Percentiles rank a stretch among this genome's conserved stretches.
phyloP scores from a whole-genome alignment of 2,329 filamentous ascomycete species.

The Thyridium curvatum region DNA sequence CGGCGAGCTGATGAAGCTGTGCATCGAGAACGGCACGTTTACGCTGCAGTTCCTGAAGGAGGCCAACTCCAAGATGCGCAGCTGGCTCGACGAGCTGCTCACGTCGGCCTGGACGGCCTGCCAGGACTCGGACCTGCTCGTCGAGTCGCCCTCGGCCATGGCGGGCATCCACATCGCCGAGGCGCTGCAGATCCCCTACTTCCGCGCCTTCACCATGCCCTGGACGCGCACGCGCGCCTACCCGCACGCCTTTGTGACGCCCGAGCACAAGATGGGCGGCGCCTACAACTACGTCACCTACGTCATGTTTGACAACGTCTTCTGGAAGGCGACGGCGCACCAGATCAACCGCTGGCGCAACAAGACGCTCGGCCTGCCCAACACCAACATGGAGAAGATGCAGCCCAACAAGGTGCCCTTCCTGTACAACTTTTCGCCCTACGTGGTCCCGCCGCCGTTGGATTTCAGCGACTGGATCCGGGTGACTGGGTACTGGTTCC shows the following conservation, averaged over 20 bases:
- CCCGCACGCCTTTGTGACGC: conserved; percentile 91
- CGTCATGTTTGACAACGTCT: conserved; percentile 92
- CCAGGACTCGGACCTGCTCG: conserved; percentile 80
- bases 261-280: conserved; percentile 89
- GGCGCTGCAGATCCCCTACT: conserved; percentile 87
- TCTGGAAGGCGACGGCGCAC: conserved; percentile 87
- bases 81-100: conserved; percentile 90
- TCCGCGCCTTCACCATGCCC: conserved; percentile 96
- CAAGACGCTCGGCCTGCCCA: conserved; percentile 68
- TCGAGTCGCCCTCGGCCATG: conserved; percentile 96
- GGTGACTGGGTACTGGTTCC: conserved; percentile 96
- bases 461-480: conserved; percentile 98
- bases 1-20: conserved; percentile 89
- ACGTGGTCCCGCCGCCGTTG: conserved; percentile 86
- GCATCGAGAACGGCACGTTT: conserved; percentile 96
- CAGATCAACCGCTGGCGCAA: conserved; percentile 94
- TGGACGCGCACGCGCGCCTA: conserved; percentile 96
- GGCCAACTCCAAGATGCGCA: conserved; percentile 79
- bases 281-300: conserved; percentile 95
- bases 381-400: conserved; percentile 82
- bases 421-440: conserved; percentile 93
- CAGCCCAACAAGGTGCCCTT: conserved; percentile 98
- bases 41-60: conserved; percentile 86
- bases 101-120: conserved; percentile 77
- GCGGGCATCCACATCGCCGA: conserved; percentile 96